Conservation (phyloP, 805 yeast genomes). For the Candida nanaspora region DNA sequence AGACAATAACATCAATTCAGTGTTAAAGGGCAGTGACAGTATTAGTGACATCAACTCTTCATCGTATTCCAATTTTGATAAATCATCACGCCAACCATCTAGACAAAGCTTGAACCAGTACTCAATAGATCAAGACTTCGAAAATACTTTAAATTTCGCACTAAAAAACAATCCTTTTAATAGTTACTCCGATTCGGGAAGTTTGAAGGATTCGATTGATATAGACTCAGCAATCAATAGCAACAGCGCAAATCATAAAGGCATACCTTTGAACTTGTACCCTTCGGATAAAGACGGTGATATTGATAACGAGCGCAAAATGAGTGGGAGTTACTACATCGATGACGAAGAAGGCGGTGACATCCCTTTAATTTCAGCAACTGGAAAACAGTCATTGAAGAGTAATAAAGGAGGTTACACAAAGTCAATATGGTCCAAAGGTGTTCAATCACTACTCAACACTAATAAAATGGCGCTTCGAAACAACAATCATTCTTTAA, state of each 20-base stretch:
- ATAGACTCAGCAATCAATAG: neutral
- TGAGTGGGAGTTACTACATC: neutral
- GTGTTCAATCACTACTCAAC: constrained; percentile 20
- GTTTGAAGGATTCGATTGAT: neutral
- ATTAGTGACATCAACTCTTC: too few species aligned
- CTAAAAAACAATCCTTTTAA: constrained; percentile 40
- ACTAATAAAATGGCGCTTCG: constrained; percentile 19
- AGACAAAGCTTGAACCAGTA: constrained; percentile 30
- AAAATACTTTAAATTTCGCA: constrained; percentile 60
- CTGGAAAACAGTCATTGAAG: constrained; percentile 7
- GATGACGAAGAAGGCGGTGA: neutral
- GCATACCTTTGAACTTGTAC: constrained; percentile 26
- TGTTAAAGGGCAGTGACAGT: too few species aligned
- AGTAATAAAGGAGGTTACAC: too few species aligned
- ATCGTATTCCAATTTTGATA: neutral
- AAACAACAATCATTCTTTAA: neutral
- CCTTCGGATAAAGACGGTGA: constrained; percentile 10
- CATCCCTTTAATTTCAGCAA: neutral
- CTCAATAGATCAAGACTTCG: constrained; percentile 52
- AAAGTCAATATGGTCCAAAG: constrained; percentile 22
- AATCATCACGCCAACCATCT: constrained; percentile 1
- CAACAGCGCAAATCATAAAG: constrained; percentile 16
- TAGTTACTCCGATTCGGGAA: neutral
- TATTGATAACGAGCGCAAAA: constrained; percentile 3
- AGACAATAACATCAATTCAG: too few species aligned